A percentile compares a stretch with the other conserved stretches of the same genome.
These are phyloP conservation scores for Perilla frutescens DNA, from an alignment of 257 asterid genomes.

Conservation along the genomic window DNA sequence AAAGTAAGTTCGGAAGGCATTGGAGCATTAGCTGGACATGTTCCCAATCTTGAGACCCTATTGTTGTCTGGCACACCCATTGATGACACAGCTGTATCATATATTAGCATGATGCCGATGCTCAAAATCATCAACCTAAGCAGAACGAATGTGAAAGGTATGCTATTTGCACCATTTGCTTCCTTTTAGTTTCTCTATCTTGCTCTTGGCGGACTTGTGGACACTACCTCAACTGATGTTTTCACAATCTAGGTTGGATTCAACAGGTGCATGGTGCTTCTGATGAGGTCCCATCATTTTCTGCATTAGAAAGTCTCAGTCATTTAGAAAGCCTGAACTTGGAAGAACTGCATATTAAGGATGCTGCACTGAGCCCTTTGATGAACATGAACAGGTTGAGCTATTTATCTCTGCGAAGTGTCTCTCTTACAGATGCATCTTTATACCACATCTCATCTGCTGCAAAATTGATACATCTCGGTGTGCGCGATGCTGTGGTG, in stretches of 20 bases:
- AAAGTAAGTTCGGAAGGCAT: slow-evolving; percentile 74
- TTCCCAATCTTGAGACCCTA: slow-evolving; percentile 77
- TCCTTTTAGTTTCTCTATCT: slow-evolving; percentile 19
- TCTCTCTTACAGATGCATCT: slow-evolving; percentile 67
- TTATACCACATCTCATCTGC: slow-evolving; percentile 51
- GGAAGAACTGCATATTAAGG: slow-evolving; percentile 61
- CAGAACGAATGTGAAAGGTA: slow-evolving; percentile 80
- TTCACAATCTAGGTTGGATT: slow-evolving; percentile 53
- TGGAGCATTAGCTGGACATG: slow-evolving; percentile 69
- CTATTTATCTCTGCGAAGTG: slow-evolving; percentile 58
- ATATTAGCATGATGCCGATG: slow-evolving; percentile 70
- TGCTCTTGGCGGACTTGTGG: slow-evolving; percentile 16
- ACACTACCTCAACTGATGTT: not conserved
- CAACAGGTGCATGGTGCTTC: slow-evolving; percentile 37
- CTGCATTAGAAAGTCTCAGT: slow-evolving; percentile 54
- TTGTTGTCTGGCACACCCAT: slow-evolving; percentile 59
- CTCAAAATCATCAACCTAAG: slow-evolving; percentile 67
- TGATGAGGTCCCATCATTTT: slow-evolving; percentile 53
- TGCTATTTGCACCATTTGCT: slow-evolving; percentile 28
- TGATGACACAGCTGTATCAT: slow-evolving; percentile 66
- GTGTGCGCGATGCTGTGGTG: slow-evolving; percentile 67
- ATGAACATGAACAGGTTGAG: slow-evolving; percentile 52
- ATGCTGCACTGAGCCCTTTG: slow-evolving; percentile 62
- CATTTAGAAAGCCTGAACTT: slow-evolving; percentile 71
- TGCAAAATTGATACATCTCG: slow-evolving; percentile 55